Conservation (phyloP, 371 early-diverging fungal genomes). For the Chytridiales sp. region DNA sequence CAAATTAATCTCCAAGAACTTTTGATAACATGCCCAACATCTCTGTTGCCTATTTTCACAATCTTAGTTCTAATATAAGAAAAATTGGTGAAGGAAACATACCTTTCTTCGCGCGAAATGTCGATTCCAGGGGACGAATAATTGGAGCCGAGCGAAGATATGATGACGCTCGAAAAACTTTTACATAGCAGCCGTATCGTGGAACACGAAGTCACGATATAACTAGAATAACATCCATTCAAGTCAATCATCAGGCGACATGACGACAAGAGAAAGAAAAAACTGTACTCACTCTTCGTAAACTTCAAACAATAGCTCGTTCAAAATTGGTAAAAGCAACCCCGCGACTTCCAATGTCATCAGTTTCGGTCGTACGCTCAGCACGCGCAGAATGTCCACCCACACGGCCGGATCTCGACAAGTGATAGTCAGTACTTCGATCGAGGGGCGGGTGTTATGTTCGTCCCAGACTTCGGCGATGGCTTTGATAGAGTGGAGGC, state of each 20-base stretch:
- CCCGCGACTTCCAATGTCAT: conserved; percentile 45
- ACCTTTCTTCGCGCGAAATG: conserved; percentile 41
- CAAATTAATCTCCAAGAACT: conserved; percentile 24
- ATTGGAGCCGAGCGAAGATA: conserved; percentile 23
- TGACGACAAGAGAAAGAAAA: neutral
- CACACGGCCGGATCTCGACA: conserved; percentile 39
- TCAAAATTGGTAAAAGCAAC: conserved; percentile 43
- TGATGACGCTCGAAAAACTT: conserved; percentile 41
- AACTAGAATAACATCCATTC: conserved; percentile 26
- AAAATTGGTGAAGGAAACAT: neutral
- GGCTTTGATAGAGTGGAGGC: conserved; percentile 34
- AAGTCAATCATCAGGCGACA: neutral
- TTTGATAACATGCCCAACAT: conserved; percentile 23
- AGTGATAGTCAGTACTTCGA: conserved; percentile 27
- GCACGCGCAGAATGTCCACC: conserved; percentile 45
- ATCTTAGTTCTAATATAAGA: neutral
- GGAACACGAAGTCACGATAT: conserved; percentile 48
- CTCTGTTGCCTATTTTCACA: conserved; percentile 19
- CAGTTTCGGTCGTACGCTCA: conserved; percentile 43
- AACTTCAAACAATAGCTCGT: conserved; percentile 49
- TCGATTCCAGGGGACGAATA: conserved; percentile 33
- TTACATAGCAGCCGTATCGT: conserved; percentile 41
- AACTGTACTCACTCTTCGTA: conserved; percentile 46
- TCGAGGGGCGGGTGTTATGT: conserved; percentile 33
- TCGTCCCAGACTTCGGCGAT: conserved; percentile 44